Evolutionary conservation across 2,329 filamentous ascomycete species (phyloP).

Genomic region (Paraphoma chrysanthemicola): DNA sequence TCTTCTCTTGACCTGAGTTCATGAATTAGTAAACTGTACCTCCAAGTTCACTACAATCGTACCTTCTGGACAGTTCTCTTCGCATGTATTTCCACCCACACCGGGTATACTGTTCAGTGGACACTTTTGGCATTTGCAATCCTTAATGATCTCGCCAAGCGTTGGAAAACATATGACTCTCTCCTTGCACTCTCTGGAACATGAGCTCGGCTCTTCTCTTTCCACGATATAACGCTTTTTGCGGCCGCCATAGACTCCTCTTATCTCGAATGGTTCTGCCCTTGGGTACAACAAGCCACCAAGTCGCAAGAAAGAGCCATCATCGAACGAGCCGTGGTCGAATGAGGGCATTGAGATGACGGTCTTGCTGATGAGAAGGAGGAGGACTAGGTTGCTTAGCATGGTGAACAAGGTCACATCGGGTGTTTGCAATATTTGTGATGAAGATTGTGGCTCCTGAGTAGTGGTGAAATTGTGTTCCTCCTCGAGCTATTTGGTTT

Average conservation of each 20-base stretch:
- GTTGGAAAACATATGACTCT: slow-evolving; percentile 3
- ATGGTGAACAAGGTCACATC: background rate
- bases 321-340: slow-evolving; percentile 7
- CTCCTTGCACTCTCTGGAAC: slow-evolving; percentile 6
- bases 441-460: too few species aligned
- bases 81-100: background rate
- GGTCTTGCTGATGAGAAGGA: background rate
- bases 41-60: background rate
- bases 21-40: background rate
- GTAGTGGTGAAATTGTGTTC: too few species aligned
- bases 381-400: background rate
- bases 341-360: slow-evolving; percentile 5
- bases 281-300: slow-evolving; percentile 1
- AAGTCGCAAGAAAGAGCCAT: slow-evolving; percentile 4
- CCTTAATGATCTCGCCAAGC: slow-evolving; percentile 5
- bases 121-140: slow-evolving; percentile 12
- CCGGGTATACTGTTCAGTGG: slow-evolving; percentile 1
- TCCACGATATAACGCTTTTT: slow-evolving; percentile 11
- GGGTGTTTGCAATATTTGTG: background rate
- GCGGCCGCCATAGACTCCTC: slow-evolving; percentile 8
- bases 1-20: slow-evolving; percentile 7
- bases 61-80: slow-evolving; percentile 8
- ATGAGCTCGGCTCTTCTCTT: background rate
- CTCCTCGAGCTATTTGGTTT: too few species aligned
- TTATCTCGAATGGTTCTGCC: slow-evolving; percentile 1